These are phyloP conservation scores for Pleodorina starrii DNA, from an alignment of 139 green algal genomes.

Conservation along the genomic window DNA sequence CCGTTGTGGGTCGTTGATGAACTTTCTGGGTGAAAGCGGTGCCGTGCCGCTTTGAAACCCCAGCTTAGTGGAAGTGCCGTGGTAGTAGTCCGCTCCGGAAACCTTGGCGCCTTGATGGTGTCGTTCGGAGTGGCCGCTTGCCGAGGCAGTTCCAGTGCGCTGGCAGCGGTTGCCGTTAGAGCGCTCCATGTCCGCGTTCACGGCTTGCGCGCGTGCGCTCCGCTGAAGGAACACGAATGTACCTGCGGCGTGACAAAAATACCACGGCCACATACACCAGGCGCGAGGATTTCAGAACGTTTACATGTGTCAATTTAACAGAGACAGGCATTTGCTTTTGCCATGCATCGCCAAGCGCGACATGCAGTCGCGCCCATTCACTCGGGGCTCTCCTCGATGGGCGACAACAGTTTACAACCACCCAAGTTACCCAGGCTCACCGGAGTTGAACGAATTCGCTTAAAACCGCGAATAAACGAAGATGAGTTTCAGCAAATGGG, in stretches of 20 bases:
- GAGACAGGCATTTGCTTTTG: too few species aligned
- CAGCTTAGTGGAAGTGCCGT: background rate
- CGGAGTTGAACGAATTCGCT: too few species aligned
- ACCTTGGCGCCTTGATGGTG: background rate
- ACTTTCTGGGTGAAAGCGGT: background rate
- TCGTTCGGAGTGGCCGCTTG: background rate
- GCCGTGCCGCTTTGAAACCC: background rate
- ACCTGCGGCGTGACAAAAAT: background rate
- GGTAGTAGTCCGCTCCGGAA: background rate
- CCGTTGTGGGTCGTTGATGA: background rate
- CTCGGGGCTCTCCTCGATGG: too few species aligned
- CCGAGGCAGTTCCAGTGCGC: background rate
- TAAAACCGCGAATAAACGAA: too few species aligned
- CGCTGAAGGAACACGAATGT: background rate
- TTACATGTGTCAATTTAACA: too few species aligned
- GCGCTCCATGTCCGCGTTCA: background rate
- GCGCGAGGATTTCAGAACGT: too few species aligned
- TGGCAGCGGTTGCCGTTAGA: background rate
- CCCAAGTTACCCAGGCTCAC: too few species aligned
- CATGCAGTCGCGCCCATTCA: too few species aligned
- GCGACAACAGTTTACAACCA: too few species aligned
- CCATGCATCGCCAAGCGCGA: too few species aligned
- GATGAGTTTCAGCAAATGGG: too few species aligned
- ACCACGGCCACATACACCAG: too few species aligned
- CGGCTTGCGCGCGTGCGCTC: background rate